phyloP scores from a whole-genome alignment of 2,329 filamentous ascomycete genomes.

The Dactylonectria macrodidyma region DNA sequence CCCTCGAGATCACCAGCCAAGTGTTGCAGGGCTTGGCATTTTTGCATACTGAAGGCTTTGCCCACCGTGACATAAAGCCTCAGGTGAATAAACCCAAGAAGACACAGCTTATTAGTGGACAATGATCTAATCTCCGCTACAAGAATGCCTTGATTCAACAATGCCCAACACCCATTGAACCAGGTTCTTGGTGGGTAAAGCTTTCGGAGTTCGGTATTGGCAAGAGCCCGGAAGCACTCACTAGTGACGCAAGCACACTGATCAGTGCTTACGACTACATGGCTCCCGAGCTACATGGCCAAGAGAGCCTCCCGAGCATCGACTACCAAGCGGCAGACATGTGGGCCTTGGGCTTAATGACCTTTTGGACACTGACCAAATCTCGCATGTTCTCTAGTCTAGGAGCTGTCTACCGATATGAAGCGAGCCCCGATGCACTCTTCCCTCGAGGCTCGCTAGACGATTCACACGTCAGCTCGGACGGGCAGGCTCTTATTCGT shows the following conservation, averaged over 20 bases:
- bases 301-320: neutral
- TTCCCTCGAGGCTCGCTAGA: slow-evolving; percentile 4
- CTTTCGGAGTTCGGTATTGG: slow-evolving; percentile 45
- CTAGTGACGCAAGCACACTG: neutral
- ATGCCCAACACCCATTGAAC: slow-evolving; percentile 3
- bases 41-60: slow-evolving; percentile 42
- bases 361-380: slow-evolving; percentile 32
- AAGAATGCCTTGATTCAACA: slow-evolving; percentile 43
- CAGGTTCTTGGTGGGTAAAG: slow-evolving; percentile 41
- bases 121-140: neutral
- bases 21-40: slow-evolving; percentile 36
- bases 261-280: slow-evolving; percentile 34
- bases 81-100: slow-evolving; percentile 14
- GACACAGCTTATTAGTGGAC: neutral
- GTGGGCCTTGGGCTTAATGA: slow-evolving; percentile 42
- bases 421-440: neutral
- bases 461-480: neutral
- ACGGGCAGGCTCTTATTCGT: slow-evolving; percentile 15
- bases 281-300: slow-evolving; percentile 36
- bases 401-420: neutral
- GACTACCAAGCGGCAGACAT: slow-evolving; percentile 38
- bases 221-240: slow-evolving; percentile 30
- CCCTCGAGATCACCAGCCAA: slow-evolving; percentile 35
- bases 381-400: slow-evolving; percentile 3
- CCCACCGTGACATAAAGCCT: slow-evolving; percentile 45